phyloP scores from a whole-genome alignment of 2,329 filamentous ascomycete genomes.

The Teratosphaeria nubilosa region DNA sequence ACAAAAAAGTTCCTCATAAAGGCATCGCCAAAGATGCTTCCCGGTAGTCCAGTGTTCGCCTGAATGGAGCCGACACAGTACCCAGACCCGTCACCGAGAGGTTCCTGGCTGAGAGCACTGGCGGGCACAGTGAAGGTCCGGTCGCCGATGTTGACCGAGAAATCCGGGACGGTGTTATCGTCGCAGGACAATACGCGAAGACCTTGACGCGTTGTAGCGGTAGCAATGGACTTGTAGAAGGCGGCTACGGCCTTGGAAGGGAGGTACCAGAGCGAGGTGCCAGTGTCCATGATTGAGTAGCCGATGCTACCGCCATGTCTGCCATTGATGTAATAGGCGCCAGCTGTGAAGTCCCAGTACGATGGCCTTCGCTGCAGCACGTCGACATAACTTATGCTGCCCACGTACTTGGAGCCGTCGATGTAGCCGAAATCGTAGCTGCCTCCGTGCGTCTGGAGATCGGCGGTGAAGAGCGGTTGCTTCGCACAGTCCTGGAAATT shows the following conservation, averaged over 20 bases:
- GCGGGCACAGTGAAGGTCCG: constrained; percentile 44
- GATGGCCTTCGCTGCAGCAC: constrained; percentile 47
- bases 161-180: constrained; percentile 39
- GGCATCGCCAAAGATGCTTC: constrained; percentile 62
- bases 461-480: constrained; percentile 47
- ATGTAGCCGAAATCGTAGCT: constrained; percentile 29
- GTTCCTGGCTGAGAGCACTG: constrained; percentile 45
- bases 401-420: constrained; percentile 48
- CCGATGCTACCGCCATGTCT: constrained; percentile 37
- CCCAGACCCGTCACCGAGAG: constrained; percentile 28
- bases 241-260: constrained; percentile 42
- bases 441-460: constrained; percentile 41
- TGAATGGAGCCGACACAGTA: constrained; percentile 71
- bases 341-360: constrained; percentile 53
- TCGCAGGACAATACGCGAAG: constrained; percentile 48
- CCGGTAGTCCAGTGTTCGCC: constrained; percentile 44
- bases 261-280: constrained; percentile 56
- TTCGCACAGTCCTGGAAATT: constrained; percentile 44
- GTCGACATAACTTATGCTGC: constrained; percentile 45
- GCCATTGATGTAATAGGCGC: constrained; percentile 46
- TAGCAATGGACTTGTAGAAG: constrained; percentile 51
- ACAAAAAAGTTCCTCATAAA: constrained; percentile 68
- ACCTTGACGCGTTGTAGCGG: constrained; percentile 38
- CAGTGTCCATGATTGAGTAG: constrained; percentile 57
- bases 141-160: constrained; percentile 42